Percentiles rank a stretch among this genome's conserved stretches.
Evolutionary conservation across 2,329 filamentous ascomycete genomes (phyloP).

Genomic region (Emydomyces testavorans): DNA sequence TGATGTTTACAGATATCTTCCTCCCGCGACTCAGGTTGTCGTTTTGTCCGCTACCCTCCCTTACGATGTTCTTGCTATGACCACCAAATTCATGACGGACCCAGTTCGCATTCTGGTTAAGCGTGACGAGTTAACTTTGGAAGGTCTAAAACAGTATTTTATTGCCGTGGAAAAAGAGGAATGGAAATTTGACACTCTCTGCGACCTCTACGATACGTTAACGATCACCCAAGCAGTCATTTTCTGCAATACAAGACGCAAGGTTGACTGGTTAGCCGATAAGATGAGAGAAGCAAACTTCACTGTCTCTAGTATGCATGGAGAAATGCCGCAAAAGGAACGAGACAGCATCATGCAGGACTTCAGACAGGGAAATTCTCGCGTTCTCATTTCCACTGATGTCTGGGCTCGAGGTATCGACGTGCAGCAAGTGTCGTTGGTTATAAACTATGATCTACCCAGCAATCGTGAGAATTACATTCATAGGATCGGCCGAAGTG

Average conservation of each 20-base stretch:
- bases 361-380: constrained; percentile 90
- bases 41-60: constrained; percentile 93
- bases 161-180: constrained; percentile 99
- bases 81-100: constrained; percentile 99
- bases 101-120: constrained; percentile 94
- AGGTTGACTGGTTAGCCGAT: constrained; percentile 98
- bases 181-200: constrained; percentile 98
- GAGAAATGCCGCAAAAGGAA: constrained; percentile 97
- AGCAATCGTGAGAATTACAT: constrained; percentile 99
- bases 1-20: constrained; percentile 94
- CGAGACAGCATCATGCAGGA: constrained; percentile 99
- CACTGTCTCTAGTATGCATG: constrained; percentile 96
- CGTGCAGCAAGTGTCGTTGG: constrained; percentile 92
- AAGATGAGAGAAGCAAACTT: constrained; percentile 99
- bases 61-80: constrained; percentile 97
- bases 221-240: constrained; percentile 99
- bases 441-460: constrained; percentile 98
- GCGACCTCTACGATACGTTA: constrained; percentile 95
- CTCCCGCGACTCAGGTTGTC: constrained; percentile 94
- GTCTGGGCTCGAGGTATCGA: constrained; percentile 98
- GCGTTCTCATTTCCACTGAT: constrained; percentile 93
- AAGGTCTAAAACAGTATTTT: constrained; percentile 97
- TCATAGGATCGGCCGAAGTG: constrained; percentile 91
- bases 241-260: constrained; percentile 97
- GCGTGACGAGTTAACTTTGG: constrained; percentile 94